Conservation (phyloP, 768 basidiomycete species). For the Sarcodon sp. region DNA sequence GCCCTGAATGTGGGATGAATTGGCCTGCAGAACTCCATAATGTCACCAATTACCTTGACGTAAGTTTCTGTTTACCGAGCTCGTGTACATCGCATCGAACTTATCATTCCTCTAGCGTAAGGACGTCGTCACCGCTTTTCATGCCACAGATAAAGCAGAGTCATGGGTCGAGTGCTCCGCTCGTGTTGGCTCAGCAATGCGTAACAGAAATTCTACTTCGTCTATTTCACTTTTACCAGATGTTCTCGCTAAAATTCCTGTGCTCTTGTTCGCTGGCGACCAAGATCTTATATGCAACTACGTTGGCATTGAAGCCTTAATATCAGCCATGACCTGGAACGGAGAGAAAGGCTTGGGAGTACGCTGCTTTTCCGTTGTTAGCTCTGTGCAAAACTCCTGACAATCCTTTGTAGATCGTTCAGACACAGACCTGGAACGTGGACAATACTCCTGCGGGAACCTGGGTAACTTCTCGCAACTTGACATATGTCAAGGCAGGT, state of each 20-base stretch:
- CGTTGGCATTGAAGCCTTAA: slow-evolving; percentile 78
- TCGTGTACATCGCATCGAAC: not conserved
- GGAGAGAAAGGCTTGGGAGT: slow-evolving; percentile 79
- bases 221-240: slow-evolving; percentile 66
- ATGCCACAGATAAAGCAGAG: slow-evolving; percentile 64
- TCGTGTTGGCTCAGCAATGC: slow-evolving; percentile 52
- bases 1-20: slow-evolving; percentile 91
- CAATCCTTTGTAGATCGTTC: slow-evolving; percentile 33
- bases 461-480: slow-evolving; percentile 81
- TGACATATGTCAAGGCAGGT: slow-evolving; percentile 84
- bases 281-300: slow-evolving; percentile 97
- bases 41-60: slow-evolving; percentile 69
- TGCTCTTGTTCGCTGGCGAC: slow-evolving; percentile 91
- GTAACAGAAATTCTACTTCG: slow-evolving; percentile 42
- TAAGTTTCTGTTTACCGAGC: slow-evolving; percentile 24
- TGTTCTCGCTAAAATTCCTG: slow-evolving; percentile 65
- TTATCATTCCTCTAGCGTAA: slow-evolving; percentile 35
- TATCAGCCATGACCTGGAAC: slow-evolving; percentile 76
- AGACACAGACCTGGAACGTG: slow-evolving; percentile 67
- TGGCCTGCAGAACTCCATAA: slow-evolving; percentile 85
- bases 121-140: slow-evolving; percentile 75
- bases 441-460: slow-evolving; percentile 70
- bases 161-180: slow-evolving; percentile 83
- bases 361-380: not conserved
- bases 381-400: not conserved